phyloP scores from a whole-genome alignment of 2,329 filamentous ascomycete species.

The Ophiostoma sp. region DNA sequence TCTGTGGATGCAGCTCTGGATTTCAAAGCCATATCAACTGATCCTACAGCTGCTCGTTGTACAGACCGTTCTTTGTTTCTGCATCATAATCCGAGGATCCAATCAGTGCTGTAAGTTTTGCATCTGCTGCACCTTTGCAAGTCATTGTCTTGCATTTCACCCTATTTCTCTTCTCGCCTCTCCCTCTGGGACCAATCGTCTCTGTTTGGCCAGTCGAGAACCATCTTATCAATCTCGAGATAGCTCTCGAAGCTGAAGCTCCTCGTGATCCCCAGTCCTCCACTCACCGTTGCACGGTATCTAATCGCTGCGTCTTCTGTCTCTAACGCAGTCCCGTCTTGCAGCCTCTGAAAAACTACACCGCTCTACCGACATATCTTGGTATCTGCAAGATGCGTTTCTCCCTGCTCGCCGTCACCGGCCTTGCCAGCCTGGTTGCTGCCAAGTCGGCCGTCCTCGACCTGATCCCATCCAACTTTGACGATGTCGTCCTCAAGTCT shows the following conservation, averaged over 20 bases:
- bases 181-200: not conserved
- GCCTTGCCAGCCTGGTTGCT: conserved; percentile 48
- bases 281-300: not conserved
- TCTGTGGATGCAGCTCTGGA: conserved; percentile 17
- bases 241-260: not conserved
- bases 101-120: not conserved
- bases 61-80: conserved; percentile 1
- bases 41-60: not conserved
- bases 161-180: not conserved
- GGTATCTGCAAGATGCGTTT: conserved; percentile 46
- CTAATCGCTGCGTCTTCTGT: not conserved
- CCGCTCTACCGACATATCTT: not conserved
- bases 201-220: not conserved
- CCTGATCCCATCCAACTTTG: conserved; percentile 85
- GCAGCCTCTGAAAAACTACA: not conserved
- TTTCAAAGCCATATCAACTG: conserved; percentile 20
- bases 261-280: not conserved
- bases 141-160: not conserved
- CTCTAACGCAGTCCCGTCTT: not conserved
- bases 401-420: conserved; percentile 55
- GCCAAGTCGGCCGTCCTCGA: conserved; percentile 83
- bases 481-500: conserved; percentile 78
- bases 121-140: not conserved
- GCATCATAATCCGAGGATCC: conserved; percentile 1
- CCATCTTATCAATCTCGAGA: conserved; percentile 6